Base-by-base conservation (phyloP, 495 filamentous ascomycete genomes). In the Talaromyces borbonicus region DNA sequence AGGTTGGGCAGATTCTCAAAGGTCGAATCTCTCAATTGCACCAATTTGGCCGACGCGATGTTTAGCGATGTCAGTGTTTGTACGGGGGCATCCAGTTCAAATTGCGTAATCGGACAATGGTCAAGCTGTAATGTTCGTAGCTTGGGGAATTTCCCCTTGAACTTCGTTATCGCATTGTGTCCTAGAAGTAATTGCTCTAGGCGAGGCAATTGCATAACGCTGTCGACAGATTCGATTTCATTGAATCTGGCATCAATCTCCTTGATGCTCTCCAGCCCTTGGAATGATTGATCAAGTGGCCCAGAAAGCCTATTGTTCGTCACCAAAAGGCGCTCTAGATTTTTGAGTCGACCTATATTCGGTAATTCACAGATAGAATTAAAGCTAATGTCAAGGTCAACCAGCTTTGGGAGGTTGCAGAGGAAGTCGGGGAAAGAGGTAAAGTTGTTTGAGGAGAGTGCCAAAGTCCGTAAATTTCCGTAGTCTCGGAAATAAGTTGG, bases 211-310 rank as follows among this genome's bases (percentile, higher is more conserved):
- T 81, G 72, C 2, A 83, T 79, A 39, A 95, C 73, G 38, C 87
- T 75, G 57, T 96, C 87, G 52, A 99, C 94, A 57, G 78, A 84
- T 35, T 78, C 75, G 39, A 99, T 81, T 3, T 73, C 72, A 57
- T 99, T 99, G 68, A 90, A 97, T 30, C 93, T 85, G 46, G 93
- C 79, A 62, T 99, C 93, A 25, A 97, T 73, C 59, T 97, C 90
- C 52, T 84, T 89, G 44, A 99, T 68, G 52, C 82, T 94, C 29
- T 68, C 65, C 9, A 97, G 67, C 8, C 79, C 67, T 37, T 68
- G 71, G 60, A 96, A 83, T 0, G 78, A 76, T 2, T 74, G 67
- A 23, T 86, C 80, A 33, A 97, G 78, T 8, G 77, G 62, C 2
- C 87, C 88, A 15, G 76, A 67, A 3, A 97, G 68, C 41, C 80